These are phyloP conservation scores for Cryptococcus amylolentus DNA, from an alignment of 1,284 basidiomycete species.

Conservation along the genomic window DNA sequence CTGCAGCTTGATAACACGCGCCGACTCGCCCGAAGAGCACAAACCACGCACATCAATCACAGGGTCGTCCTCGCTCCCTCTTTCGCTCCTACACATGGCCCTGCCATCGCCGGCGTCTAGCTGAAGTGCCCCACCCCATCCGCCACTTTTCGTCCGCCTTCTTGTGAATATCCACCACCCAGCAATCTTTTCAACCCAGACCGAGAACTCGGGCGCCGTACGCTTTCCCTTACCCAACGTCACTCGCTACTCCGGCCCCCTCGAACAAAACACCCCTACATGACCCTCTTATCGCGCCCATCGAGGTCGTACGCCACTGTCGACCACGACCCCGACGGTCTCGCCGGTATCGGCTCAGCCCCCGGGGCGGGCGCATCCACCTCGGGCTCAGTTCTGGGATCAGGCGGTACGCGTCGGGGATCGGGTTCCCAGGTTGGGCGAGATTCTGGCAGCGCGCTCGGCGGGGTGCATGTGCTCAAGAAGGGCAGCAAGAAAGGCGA, in stretches of 20 bases:
- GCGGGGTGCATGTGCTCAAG: neutral
- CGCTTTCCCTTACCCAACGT: too few relatives aligned
- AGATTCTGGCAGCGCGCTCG: too few relatives aligned
- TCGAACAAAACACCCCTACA: neutral
- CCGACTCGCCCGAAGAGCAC: too few relatives aligned
- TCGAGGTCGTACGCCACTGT: slow-evolving; percentile 44
- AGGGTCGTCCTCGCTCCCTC: neutral
- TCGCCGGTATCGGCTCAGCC: slow-evolving; percentile 25
- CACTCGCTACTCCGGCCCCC: neutral
- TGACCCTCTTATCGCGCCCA: slow-evolving; percentile 33
- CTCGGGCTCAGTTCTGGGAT: neutral
- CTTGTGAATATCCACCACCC: too few relatives aligned
- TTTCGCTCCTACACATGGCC: neutral
- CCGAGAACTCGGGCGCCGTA: too few relatives aligned
- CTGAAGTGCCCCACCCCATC: too few relatives aligned
- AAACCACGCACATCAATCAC: too few relatives aligned
- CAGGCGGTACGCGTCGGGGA: too few relatives aligned
- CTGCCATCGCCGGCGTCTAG: neutral
- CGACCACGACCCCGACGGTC: slow-evolving; percentile 35
- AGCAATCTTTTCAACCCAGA: too few relatives aligned
- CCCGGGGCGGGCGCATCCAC: slow-evolving; percentile 12
- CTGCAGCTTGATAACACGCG: too few relatives aligned
- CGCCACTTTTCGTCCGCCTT: too few relatives aligned
- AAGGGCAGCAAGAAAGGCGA: slow-evolving; percentile 18
- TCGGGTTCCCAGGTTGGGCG: too few relatives aligned